A percentile compares a stretch with the other conserved stretches of the same genome.
Conservation (phyloP, 495 filamentous ascomycete genomes). For the Saxophila tyrrhenica region DNA sequence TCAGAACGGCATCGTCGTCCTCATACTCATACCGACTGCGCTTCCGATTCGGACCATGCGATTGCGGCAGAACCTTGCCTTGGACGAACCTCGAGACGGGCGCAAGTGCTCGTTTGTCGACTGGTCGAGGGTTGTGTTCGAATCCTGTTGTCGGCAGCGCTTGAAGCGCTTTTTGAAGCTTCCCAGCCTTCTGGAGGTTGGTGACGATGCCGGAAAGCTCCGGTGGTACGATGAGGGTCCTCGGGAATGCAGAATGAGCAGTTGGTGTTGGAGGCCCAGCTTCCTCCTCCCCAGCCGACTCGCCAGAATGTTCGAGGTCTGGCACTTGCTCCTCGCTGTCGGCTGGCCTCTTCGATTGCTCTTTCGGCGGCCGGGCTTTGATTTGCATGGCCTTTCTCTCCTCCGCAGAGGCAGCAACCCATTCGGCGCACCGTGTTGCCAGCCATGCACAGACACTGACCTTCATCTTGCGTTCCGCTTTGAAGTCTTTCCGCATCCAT, state of each 20-base stretch:
- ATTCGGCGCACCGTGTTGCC: conserved; percentile 72
- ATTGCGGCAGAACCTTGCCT: conserved; percentile 61
- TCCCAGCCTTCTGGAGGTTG: conserved; percentile 8
- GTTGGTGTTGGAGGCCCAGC: conserved; percentile 23
- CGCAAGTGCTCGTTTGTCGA: conserved; percentile 38
- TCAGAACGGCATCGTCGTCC: conserved; percentile 36
- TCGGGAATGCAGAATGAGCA: not conserved
- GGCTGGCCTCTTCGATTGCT: not conserved
- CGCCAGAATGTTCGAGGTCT: conserved; percentile 23
- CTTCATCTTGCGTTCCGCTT: conserved; percentile 91
- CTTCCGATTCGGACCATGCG: conserved; percentile 59
- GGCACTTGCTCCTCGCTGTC: conserved; percentile 14
- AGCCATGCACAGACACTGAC: conserved; percentile 63
- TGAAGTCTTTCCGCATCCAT: conserved; percentile 94
- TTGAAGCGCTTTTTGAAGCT: conserved; percentile 53
- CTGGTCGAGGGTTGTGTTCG: not conserved
- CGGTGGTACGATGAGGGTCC: conserved; percentile 39
- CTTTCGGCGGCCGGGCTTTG: conserved; percentile 29
- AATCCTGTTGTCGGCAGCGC: conserved; percentile 31
- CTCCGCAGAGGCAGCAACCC: conserved; percentile 50
- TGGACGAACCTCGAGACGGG: conserved; percentile 70
- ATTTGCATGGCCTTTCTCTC: conserved; percentile 57
- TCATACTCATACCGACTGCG: conserved; percentile 72
- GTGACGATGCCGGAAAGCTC: conserved; percentile 65
- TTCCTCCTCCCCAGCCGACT: conserved; percentile 28